phyloP scores from a whole-genome alignment of 1,139 yeast genomes.

The Candida pseudoviswanathii region DNA sequence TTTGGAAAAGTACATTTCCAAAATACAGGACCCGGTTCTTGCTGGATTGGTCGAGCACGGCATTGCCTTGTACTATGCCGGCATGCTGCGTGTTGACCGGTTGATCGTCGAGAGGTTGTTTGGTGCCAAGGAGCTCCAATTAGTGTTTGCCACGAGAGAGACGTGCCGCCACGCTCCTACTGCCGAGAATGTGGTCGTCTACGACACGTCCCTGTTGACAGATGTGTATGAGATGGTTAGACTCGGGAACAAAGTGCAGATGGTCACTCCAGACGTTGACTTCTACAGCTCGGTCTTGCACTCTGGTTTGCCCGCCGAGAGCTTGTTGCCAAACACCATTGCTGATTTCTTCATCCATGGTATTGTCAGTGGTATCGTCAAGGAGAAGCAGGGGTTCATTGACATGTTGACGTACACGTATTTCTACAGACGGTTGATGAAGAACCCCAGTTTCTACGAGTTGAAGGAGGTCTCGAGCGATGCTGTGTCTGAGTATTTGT shows the following conservation, averaged over 20 bases:
- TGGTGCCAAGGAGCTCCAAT: conserved; percentile 47
- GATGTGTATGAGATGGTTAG: conserved; percentile 73
- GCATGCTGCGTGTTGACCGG: conserved; percentile 59
- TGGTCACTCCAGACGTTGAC: conserved; percentile 55
- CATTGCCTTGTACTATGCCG: conserved; percentile 64
- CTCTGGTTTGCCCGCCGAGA: conserved; percentile 84
- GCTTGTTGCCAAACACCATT: conserved; percentile 58
- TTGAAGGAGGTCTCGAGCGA: conserved; percentile 61
- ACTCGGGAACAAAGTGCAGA: conserved; percentile 46
- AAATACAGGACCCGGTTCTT: conserved; percentile 51
- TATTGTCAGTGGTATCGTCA: conserved; percentile 65
- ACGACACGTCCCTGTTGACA: conserved; percentile 72
- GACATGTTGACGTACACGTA: conserved; percentile 89
- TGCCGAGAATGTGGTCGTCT: conserved; percentile 57
- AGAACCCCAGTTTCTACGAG: conserved; percentile 90
- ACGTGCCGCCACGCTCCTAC: conserved; percentile 53
- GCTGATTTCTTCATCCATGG: conserved; percentile 75
- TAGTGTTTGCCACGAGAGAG: conserved; percentile 62
- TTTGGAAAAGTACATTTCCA: conserved; percentile 29
- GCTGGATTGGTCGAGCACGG: conserved; percentile 55
- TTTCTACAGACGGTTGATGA: conserved; percentile 75
- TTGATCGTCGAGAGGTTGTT: conserved; percentile 57
- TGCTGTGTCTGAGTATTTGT: conserved; percentile 78
- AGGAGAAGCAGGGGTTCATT: conserved; percentile 78
- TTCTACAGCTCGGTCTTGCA: conserved; percentile 73